A percentile compares a stretch with the other conserved stretches of the same genome.
These are phyloP conservation scores for Carex myosuroides DNA, from an alignment of 176 grass and related monocot species.

Conservation along the genomic window DNA sequence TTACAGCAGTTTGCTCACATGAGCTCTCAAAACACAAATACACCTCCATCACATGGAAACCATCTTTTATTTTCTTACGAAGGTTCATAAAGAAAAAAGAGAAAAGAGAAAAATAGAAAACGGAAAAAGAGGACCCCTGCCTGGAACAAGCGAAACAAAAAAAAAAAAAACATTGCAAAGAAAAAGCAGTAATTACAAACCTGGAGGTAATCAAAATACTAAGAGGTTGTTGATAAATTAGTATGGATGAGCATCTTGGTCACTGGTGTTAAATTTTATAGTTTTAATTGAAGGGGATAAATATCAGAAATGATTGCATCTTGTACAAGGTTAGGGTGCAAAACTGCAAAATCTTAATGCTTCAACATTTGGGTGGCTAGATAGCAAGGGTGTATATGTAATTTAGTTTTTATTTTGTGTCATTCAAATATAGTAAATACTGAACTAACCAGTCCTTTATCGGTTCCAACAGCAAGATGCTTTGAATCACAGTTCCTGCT, in stretches of 20 bases:
- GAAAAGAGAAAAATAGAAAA: not conserved
- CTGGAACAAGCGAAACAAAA: not conserved
- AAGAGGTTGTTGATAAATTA: not conserved
- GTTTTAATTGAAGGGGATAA: not conserved
- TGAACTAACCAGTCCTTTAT: constrained; percentile 82
- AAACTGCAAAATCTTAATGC: not conserved
- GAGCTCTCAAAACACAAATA: not conserved
- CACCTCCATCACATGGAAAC: not conserved
- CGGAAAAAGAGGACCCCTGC: not conserved
- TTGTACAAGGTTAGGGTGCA: not conserved
- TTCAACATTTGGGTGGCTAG: not conserved
- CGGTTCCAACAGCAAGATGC: constrained; percentile 70
- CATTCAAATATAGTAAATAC: not conserved
- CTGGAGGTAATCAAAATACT: not conserved
- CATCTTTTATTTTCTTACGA: not conserved
- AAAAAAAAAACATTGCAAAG: not conserved
- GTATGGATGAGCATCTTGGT: not conserved
- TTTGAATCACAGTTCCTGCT: constrained; percentile 51
- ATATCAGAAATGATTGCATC: not conserved
- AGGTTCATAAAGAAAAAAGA: not conserved
- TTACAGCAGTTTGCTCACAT: not conserved
- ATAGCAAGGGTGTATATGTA: not conserved
- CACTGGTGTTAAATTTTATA: not conserved
- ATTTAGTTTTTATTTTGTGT: not conserved
- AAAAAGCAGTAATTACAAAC: not conserved